Evolutionary conservation across 208 protist species (phyloP), one percentile per base, ranked within the genome.

Genomic region (Acanthamoeba polyphaga): DNA sequence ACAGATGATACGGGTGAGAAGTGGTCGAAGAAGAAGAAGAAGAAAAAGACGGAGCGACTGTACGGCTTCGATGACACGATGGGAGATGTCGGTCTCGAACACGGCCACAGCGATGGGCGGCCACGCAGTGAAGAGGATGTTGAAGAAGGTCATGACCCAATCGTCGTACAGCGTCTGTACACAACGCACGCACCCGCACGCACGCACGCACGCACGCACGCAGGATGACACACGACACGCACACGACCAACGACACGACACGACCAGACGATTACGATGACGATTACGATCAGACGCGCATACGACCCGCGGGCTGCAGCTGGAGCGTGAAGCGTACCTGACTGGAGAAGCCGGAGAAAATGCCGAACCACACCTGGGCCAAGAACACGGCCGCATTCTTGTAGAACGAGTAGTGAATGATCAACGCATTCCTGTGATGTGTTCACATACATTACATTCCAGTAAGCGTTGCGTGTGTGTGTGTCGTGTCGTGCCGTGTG

Each of bases 321-420:
- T 38, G 34, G 32, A 27, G 46, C 9, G 10, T 12, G 3, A 55
- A 15, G 66, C 5, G 95, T 98, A 99, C 19, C 90, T 97, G 97
- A n/a, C 98, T 98, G 1, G 98, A 99, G 96, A 98, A 99, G 43
- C 98, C 98, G 66, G 89, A 96, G 96, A 98, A 99, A 93, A 98
- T 98, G 80, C 95, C 60, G 95, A 99, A 99, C 91, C 98, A 98
- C 92, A 99, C 96, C 93, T 99, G 98, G 12, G 97, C 96, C 32
- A 99, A 91, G 34, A 98, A 96, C 46, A 99, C 93, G 17, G 97
- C 96, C 17, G 99, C 95, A 94, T 99, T 99, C 97, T 99, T 99
- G 97, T 99, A 99, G 96, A 99, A 99, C 93, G 98, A 99, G 43
- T 99, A 99, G 2, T 98, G 92, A 94, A 99, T 98, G 78, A 99